These are phyloP conservation scores for Metarhizium rileyi DNA, from an alignment of 2,329 filamentous ascomycete genomes.

Conservation along the genomic window DNA sequence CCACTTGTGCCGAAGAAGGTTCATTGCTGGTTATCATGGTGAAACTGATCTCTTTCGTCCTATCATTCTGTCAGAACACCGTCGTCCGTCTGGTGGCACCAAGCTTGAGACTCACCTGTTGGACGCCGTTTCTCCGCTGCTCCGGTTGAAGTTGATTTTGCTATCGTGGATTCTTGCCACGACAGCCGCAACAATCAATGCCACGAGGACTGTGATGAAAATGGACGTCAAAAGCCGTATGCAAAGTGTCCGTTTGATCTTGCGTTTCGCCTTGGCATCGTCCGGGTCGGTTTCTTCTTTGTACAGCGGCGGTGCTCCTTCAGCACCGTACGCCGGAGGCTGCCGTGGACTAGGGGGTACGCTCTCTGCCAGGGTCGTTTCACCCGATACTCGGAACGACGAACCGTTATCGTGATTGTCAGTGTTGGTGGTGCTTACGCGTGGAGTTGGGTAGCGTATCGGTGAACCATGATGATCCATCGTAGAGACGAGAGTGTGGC, in stretches of 20 bases:
- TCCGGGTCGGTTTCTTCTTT: conserved; percentile 5
- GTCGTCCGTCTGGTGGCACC: neutral
- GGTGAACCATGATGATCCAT: conserved; percentile 10
- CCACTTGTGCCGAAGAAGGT: neutral
- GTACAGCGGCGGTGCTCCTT: conserved; percentile 11
- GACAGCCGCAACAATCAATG: conserved; percentile 15
- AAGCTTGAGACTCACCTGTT: neutral
- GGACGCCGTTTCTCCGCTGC: conserved; percentile 2
- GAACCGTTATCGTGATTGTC: conserved; percentile 2
- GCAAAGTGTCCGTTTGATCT: conserved; percentile 10
- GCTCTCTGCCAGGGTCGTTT: conserved; percentile 9
- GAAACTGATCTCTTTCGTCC: conserved; percentile 5
- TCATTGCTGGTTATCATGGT: conserved; percentile 4
- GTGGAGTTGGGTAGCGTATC: conserved; percentile 6
- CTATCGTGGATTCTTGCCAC: conserved; percentile 13
- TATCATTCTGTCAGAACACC: neutral
- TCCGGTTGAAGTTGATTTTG: neutral
- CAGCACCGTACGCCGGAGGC: conserved; percentile 12
- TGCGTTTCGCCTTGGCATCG: conserved; percentile 7
- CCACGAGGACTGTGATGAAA: conserved; percentile 15
- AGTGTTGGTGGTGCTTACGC: conserved; percentile 4
- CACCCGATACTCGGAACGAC: conserved; percentile 3
- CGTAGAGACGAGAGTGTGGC: neutral
- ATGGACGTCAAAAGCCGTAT: conserved; percentile 14
- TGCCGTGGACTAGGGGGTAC: conserved; percentile 8